phyloP scores from a whole-genome alignment of 257 asterid species.

The Capsicum pubescens region DNA sequence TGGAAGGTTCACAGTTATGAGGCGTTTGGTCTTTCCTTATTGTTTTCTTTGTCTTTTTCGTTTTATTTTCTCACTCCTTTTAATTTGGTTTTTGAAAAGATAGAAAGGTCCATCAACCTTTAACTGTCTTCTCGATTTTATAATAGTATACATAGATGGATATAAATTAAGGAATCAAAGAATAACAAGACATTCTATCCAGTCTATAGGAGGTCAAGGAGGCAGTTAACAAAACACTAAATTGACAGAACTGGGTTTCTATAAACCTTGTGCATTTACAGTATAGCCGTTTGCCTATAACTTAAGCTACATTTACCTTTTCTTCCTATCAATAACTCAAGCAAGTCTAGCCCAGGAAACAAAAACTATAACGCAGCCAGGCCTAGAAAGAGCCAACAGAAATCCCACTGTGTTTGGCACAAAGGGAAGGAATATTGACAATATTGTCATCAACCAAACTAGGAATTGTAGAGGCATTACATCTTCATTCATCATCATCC shows the following conservation, averaged over 20 bases:
- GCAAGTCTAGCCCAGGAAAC: background rate
- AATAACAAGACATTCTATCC: background rate
- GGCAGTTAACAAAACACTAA: background rate
- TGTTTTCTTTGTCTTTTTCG: too few relatives aligned
- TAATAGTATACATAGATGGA: background rate
- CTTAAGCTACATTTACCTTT: conserved; percentile 12
- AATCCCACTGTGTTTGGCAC: background rate
- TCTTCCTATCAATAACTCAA: background rate
- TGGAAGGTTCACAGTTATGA: too few relatives aligned
- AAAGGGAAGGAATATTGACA: background rate
- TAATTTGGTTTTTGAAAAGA: too few relatives aligned
- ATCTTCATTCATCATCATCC: conserved; percentile 50
- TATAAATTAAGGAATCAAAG: background rate
- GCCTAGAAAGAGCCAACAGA: conserved; percentile 26
- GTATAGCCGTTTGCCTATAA: conserved; percentile 7
- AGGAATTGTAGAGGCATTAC: background rate
- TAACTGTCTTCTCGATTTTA: too few relatives aligned
- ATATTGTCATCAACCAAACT: background rate
- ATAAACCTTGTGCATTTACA: background rate
- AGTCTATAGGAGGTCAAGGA: background rate
- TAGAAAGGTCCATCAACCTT: too few relatives aligned
- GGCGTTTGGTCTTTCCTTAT: too few relatives aligned
- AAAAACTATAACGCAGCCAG: conserved; percentile 3
- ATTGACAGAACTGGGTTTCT: background rate
- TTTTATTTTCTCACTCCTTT: too few relatives aligned